A percentile compares a stretch with the other conserved stretches of the same genome.
phyloP scores from a whole-genome alignment of 148 eudicot genomes.

The Fagopyrum homotropicum region DNA sequence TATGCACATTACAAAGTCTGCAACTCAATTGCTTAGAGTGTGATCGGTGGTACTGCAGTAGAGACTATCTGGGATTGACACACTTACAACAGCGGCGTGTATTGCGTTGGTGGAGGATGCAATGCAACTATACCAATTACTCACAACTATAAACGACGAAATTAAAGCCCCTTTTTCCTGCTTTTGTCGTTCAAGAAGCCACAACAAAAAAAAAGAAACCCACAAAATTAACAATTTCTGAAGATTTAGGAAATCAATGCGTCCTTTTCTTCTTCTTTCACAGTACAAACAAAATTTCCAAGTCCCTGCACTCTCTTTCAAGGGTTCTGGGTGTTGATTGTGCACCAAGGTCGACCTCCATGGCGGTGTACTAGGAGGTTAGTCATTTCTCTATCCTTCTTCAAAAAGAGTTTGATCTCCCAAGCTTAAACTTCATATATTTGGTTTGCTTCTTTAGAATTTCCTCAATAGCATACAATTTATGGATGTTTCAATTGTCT shows the following conservation, averaged over 20 bases:
- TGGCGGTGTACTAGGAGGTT: background rate
- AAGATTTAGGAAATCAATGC: background rate
- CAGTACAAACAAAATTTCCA: background rate
- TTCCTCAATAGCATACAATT: background rate
- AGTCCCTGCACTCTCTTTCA: background rate
- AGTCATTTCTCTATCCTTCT: background rate
- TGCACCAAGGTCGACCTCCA: background rate
- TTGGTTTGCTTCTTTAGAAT: background rate
- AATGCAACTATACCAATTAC: too few species aligned
- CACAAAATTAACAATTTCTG: background rate
- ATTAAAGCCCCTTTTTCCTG: background rate
- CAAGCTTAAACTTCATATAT: background rate
- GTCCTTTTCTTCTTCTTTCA: slow-evolving; percentile 6
- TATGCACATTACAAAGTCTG: too few species aligned
- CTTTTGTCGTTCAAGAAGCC: background rate
- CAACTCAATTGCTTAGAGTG: too few species aligned
- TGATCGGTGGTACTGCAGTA: too few species aligned
- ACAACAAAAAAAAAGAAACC: background rate
- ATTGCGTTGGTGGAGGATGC: too few species aligned
- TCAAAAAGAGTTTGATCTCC: background rate
- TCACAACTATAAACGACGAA: too few species aligned
- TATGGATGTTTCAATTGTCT: background rate
- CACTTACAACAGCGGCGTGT: too few species aligned
- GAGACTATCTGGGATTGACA: too few species aligned
- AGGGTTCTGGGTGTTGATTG: slow-evolving; percentile 1